Evolutionary conservation across 2,329 filamentous ascomycete species (phyloP).

Genomic region (Calonectria henricotiae): DNA sequence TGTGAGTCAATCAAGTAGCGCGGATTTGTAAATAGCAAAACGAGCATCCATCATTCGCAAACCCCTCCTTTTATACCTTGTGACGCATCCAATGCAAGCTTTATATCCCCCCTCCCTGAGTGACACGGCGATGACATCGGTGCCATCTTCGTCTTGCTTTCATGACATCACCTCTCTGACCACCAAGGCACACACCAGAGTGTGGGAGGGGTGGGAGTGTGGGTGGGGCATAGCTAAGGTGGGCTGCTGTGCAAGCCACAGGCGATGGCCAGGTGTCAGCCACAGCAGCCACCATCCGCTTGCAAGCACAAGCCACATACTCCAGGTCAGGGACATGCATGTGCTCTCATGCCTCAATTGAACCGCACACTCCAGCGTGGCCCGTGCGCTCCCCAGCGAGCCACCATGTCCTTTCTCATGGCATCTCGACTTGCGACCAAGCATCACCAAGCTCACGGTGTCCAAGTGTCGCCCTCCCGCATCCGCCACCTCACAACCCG

Average conservation of each 20-base stretch:
- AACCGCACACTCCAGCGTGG: slow-evolving; percentile 32
- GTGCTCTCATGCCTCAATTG: slow-evolving; percentile 29
- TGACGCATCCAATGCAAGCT: slow-evolving; percentile 13
- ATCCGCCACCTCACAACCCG: not conserved
- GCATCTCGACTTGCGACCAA: slow-evolving; percentile 21
- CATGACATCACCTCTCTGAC: slow-evolving; percentile 52
- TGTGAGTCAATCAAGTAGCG: slow-evolving; percentile 5
- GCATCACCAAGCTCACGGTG: slow-evolving; percentile 30
- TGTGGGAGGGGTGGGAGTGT: no score
- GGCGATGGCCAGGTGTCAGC: not conserved
- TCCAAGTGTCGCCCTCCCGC: slow-evolving; percentile 10
- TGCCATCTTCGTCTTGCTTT: slow-evolving; percentile 37
- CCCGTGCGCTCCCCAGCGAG: slow-evolving; percentile 43
- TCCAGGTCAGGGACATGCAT: slow-evolving; percentile 11
- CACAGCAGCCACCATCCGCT: not conserved
- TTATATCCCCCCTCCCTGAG: slow-evolving; percentile 33
- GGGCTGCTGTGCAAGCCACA: no score
- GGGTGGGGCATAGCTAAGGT: slow-evolving; percentile 9
- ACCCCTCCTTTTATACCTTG: slow-evolving; percentile 40
- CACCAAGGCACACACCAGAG: slow-evolving; percentile 28
- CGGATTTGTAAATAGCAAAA: slow-evolving; percentile 16
- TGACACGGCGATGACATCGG: slow-evolving; percentile 52
- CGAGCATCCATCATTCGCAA: not conserved
- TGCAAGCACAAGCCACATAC: slow-evolving; percentile 26
- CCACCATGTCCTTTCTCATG: slow-evolving; percentile 53